These are phyloP conservation scores for Sphagnurus paluster DNA, from an alignment of 1,284 basidiomycete genomes.

Conservation along the genomic window DNA sequence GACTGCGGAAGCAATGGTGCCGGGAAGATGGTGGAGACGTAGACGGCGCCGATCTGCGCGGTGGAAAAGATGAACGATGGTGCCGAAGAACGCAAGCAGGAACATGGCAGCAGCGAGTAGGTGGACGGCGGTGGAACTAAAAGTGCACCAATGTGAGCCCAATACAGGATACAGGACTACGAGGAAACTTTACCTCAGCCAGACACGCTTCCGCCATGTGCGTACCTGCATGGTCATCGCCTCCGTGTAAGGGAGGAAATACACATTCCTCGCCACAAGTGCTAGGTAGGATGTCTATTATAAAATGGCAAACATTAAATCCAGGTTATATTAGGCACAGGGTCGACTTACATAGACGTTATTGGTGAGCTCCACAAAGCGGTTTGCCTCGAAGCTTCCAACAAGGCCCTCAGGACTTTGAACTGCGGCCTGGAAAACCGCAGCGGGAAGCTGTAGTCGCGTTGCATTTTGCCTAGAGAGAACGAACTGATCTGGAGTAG, in stretches of 20 bases:
- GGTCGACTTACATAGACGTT: constrained; percentile 45
- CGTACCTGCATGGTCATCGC: constrained; percentile 40
- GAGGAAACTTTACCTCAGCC: constrained; percentile 38
- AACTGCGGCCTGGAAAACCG: constrained; percentile 47
- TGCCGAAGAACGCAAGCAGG: constrained; percentile 41
- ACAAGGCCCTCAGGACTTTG: constrained; percentile 35
- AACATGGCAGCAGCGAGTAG: constrained; percentile 42
- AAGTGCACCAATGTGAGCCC: background rate
- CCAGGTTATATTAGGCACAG: background rate
- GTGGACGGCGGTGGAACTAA: constrained; percentile 45
- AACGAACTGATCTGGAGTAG: constrained; percentile 36
- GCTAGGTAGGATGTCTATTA: constrained; percentile 47
- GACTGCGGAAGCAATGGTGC: constrained; percentile 55
- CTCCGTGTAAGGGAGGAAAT: constrained; percentile 40
- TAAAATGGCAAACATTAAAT: background rate
- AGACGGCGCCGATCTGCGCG: constrained; percentile 41
- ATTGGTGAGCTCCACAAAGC: constrained; percentile 39
- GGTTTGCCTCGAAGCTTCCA: constrained; percentile 37
- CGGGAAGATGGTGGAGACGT: constrained; percentile 44
- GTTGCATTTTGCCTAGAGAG: constrained; percentile 39
- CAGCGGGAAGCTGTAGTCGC: constrained; percentile 47
- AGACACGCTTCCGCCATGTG: constrained; percentile 44
- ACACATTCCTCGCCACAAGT: constrained; percentile 48
- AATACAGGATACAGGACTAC: background rate
- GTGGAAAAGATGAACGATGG: constrained; percentile 46